Percentiles rank a stretch among this genome's conserved stretches.
Conservation (phyloP, 2,329 filamentous ascomycete species). For the Diaporthe longicolla region DNA sequence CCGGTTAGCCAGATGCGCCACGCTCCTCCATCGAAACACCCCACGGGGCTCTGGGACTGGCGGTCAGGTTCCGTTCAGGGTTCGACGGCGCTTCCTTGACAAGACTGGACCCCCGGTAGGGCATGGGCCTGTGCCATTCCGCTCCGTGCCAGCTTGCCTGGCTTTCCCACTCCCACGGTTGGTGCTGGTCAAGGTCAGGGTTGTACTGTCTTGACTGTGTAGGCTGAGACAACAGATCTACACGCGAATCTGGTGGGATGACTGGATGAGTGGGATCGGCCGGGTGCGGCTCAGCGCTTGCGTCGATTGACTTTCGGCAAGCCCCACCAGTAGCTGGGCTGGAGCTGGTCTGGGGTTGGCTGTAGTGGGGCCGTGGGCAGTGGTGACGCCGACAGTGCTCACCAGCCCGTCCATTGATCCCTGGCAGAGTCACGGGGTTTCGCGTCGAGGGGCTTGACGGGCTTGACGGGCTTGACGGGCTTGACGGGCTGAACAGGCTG, state of each 20-base stretch:
- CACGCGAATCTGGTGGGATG: constrained; percentile 7
- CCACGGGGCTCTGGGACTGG: constrained; percentile 23
- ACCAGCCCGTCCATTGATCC: neutral
- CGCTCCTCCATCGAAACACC: neutral
- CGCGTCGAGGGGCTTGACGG: constrained; percentile 34
- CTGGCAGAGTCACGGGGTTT: constrained; percentile 38
- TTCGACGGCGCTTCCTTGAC: neutral
- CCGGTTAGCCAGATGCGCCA: constrained; percentile 6
- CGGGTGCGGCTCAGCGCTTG: constrained; percentile 24
- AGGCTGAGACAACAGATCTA: constrained; percentile 11
- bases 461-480: neutral
- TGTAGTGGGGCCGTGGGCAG: neutral
- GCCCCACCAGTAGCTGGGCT: constrained; percentile 6
- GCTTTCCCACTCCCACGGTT: neutral
- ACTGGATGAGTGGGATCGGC: neutral
- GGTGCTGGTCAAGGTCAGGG: neutral
- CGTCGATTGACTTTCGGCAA: constrained; percentile 33
- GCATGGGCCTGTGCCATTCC: neutral
- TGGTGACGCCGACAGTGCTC: constrained; percentile 38
- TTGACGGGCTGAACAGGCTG: no score
- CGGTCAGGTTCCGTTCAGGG: constrained; percentile 14
- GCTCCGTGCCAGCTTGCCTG: neutral
- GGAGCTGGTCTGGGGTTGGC: neutral
- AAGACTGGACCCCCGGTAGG: neutral
- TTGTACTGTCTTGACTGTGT: no score